Evolutionary conservation across 768 basidiomycete genomes (phyloP), one percentile per base, ranked within the genome.

Genomic region (Podaxis pistillaris): DNA sequence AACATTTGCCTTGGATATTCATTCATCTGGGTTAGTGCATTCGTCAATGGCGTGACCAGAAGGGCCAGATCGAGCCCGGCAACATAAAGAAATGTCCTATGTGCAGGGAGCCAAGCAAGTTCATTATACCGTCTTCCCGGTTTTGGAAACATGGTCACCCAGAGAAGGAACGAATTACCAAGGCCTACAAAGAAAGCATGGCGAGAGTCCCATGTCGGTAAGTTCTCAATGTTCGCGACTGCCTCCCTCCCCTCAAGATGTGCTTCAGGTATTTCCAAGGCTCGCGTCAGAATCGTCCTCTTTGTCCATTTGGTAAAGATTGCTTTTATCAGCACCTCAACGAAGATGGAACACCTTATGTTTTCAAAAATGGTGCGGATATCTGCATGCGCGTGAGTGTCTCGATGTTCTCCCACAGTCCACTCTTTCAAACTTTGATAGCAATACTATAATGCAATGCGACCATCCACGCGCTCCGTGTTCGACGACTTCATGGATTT

Each of bases 301-400:
- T 82, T 58, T 94, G 91, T 73, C 91, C 90, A 0, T 94, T 90
- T 66, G 91, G 91, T 47, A 78, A 79, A 53, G 91, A 93, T 63
- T 94, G 91, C 70, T 91, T 94, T 71, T 94, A 92, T 69, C 81
- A 85, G 67, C 91, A 94, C 69, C 66, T 75, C 54, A 86, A 88
- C 26, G 73, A 76, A 0, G 91, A 93, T 66, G 91, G 91, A 11
- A 83, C 88, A 8, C 77, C 78, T 0, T 78, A 84, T 65, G 67
- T 82, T 1, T 89, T 89, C 67, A 66, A 70, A 41, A 73, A 83
- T 46, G 90, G 89, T 5, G 80, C 80, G 22, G 81, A 83, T 37
- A 72, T 75, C 22, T 81, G 76, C 60, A 84, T 89, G 83, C 77
- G 71, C 63, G 87, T 87, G 65, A 40, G 69, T 65, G 15, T 62